Evolutionary conservation across 2,329 filamentous ascomycete species (phyloP).

Genomic region (Colletotrichum cereale): DNA sequence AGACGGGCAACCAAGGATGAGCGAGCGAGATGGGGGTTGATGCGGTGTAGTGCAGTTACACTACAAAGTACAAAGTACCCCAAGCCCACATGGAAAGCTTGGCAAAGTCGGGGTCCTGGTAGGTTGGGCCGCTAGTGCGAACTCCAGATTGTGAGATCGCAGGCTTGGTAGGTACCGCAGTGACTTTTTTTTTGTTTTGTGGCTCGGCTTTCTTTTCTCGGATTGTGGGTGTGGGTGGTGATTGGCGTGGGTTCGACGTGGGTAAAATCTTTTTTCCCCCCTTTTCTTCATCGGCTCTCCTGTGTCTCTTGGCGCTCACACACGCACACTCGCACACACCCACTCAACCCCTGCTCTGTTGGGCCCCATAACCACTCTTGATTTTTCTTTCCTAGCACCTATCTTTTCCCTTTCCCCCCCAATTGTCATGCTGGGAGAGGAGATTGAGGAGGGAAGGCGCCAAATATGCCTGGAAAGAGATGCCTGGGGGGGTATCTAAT

Average conservation of each 20-base stretch:
- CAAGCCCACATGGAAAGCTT: conserved; percentile 24
- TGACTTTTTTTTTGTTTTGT: neutral
- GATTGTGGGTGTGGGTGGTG: neutral
- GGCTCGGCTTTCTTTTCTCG: conserved; percentile 18
- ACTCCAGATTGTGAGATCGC: conserved; percentile 36
- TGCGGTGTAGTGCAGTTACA: conserved; percentile 33
- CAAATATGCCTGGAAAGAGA: neutral
- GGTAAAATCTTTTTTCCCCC: conserved; percentile 1
- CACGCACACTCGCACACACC: no score
- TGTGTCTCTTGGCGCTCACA: neutral
- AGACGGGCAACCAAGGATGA: neutral
- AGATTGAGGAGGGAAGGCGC: conserved; percentile 5
- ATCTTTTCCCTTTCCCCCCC: neutral
- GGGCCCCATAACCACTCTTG: neutral
- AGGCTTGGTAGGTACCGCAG: conserved; percentile 1
- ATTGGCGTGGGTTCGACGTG: neutral
- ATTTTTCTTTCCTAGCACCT: neutral
- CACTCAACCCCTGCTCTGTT: neutral
- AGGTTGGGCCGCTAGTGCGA: conserved; percentile 35
- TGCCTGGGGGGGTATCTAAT: conserved; percentile 5
- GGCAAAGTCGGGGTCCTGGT: conserved; percentile 34
- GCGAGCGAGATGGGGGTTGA: neutral
- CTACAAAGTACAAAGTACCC: conserved; percentile 21
- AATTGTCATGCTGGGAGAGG: neutral
- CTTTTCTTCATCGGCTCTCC: conserved; percentile 14